Conservation (phyloP, 2,329 filamentous ascomycete species). For the Trichoderma guizhouense region DNA sequence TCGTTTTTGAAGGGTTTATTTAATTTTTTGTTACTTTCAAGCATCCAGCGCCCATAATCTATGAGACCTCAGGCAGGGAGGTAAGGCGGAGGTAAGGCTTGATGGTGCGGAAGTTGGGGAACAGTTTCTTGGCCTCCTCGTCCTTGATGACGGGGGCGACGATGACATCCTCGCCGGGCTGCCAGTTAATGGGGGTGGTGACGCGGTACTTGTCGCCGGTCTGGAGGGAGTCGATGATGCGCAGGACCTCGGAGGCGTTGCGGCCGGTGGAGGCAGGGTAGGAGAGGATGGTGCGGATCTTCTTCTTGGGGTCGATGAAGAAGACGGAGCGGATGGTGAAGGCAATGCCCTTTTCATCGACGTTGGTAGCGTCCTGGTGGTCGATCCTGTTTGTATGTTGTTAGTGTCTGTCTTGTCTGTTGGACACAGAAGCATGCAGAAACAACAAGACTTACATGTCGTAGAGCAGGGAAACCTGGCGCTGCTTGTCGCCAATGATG, state of each 20-base stretch:
- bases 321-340: constrained; percentile 95
- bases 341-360: constrained; percentile 77
- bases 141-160: constrained; percentile 80
- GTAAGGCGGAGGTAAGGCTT: constrained; percentile 76
- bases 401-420: neutral
- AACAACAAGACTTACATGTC: constrained; percentile 60
- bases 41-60: constrained; percentile 15
- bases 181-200: constrained; percentile 89
- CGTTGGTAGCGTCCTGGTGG: constrained; percentile 76
- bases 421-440: no score
- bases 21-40: neutral
- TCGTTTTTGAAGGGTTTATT: neutral
- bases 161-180: constrained; percentile 85
- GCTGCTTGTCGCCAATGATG: constrained; percentile 76
- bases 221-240: constrained; percentile 75
- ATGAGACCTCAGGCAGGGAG: constrained; percentile 53
- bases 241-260: constrained; percentile 75
- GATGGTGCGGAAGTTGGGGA: constrained; percentile 69
- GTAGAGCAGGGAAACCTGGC: constrained; percentile 71
- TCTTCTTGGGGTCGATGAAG: constrained; percentile 91
- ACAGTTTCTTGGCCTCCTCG: constrained; percentile 82
- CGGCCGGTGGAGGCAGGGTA: constrained; percentile 90
- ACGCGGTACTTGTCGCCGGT: constrained; percentile 83
- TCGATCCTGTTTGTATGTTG: constrained; percentile 55
- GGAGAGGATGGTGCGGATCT: constrained; percentile 85